phyloP scores from a whole-genome alignment of 2,329 filamentous ascomycete species.

The Sporothrix inflata region DNA sequence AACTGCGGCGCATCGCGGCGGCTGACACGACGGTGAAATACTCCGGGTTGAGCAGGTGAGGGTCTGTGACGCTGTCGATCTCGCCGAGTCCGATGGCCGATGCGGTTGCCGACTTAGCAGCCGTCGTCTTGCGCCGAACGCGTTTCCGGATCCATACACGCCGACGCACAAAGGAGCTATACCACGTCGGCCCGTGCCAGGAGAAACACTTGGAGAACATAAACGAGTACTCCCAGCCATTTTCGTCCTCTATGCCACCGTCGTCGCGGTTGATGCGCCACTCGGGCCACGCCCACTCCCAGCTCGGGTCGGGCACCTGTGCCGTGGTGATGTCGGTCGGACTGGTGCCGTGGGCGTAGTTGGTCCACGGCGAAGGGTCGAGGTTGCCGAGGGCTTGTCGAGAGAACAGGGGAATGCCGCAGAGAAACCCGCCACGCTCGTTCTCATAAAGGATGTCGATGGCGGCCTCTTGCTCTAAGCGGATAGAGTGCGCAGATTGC shows the following conservation, averaged over 20 bases:
- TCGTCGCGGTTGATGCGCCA: slow-evolving; percentile 73
- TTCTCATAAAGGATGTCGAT: slow-evolving; percentile 96
- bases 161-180: slow-evolving; percentile 90
- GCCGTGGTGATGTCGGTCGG: slow-evolving; percentile 77
- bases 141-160: slow-evolving; percentile 86
- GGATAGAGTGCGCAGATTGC: slow-evolving; percentile 11
- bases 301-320: slow-evolving; percentile 90
- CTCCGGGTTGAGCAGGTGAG: slow-evolving; percentile 71
- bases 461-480: slow-evolving; percentile 49
- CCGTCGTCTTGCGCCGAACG: slow-evolving; percentile 53
- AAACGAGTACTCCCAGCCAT: slow-evolving; percentile 96
- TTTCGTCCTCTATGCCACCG: slow-evolving; percentile 66
- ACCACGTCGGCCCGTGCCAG: slow-evolving; percentile 93
- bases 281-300: slow-evolving; percentile 81
- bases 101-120: slow-evolving; percentile 8
- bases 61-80: slow-evolving; percentile 49
- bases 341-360: slow-evolving; percentile 62
- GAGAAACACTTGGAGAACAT: slow-evolving; percentile 74
- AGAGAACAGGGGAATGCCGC: slow-evolving; percentile 88
- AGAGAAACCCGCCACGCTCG: slow-evolving; percentile 86
- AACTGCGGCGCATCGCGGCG: slow-evolving; percentile 47
- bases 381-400: slow-evolving; percentile 80
- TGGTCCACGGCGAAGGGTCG: slow-evolving; percentile 88
- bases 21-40: slow-evolving; percentile 76
- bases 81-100: slow-evolving; percentile 40